Conservation (phyloP, 2,329 filamentous ascomycete species). For the Xylaria arbuscula region DNA sequence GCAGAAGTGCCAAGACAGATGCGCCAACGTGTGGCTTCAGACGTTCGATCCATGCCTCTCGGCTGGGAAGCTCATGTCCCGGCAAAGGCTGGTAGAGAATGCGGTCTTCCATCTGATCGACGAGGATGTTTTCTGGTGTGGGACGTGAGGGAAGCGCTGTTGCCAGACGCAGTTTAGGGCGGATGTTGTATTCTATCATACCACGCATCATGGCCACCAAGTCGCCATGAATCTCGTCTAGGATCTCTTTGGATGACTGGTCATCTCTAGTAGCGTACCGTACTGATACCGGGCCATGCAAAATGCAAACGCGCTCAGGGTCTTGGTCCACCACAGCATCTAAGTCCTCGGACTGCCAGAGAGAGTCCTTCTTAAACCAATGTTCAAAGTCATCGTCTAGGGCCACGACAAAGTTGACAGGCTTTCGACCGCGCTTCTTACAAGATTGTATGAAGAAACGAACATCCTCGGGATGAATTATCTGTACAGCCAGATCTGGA, state of each 20-base stretch:
- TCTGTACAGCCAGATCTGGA: conserved; percentile 85
- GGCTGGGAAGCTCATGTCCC: conserved; percentile 20
- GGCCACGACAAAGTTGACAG: conserved; percentile 91
- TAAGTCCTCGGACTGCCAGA: conserved; percentile 98
- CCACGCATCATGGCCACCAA: conserved; percentile 81
- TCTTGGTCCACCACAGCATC: conserved; percentile 96
- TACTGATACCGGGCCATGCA: conserved; percentile 92
- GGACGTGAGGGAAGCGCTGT: conserved; percentile 60
- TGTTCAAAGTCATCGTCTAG: conserved; percentile 98
- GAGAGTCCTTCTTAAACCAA: conserved; percentile 99
- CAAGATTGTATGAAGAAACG: conserved; percentile 96
- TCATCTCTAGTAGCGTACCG: conserved; percentile 90
- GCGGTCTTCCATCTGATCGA: conserved; percentile 22
- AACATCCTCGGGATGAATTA: conserved; percentile 97
- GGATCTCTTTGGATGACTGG: conserved; percentile 93
- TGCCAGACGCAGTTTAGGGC: conserved; percentile 79
- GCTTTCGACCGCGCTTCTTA: conserved; percentile 92
- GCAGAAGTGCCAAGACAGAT: conserved; percentile 22
- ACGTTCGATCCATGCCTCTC: conserved; percentile 25
- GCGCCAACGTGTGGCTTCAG: conserved; percentile 9
- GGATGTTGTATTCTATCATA: conserved; percentile 79
- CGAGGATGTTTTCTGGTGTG: conserved; percentile 4
- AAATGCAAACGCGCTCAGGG: conserved; percentile 93
- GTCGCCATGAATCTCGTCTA: conserved; percentile 87
- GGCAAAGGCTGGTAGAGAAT: conserved; percentile 19